A percentile compares a stretch with the other conserved stretches of the same genome.
phyloP scores from a whole-genome alignment of 352 stramenopile genomes.

The Pythium phragmitis region DNA sequence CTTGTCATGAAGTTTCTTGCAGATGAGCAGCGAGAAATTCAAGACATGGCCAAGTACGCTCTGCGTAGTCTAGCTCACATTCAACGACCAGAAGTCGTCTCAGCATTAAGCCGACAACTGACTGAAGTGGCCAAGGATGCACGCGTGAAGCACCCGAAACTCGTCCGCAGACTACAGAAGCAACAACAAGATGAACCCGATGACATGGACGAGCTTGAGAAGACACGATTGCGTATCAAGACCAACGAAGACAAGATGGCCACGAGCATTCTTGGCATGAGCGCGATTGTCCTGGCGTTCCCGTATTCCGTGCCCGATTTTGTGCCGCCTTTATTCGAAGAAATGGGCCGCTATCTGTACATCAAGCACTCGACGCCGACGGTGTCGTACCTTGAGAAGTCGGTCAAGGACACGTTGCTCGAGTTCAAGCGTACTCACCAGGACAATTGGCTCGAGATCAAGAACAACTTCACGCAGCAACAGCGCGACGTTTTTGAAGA shows the following conservation, averaged over 20 bases:
- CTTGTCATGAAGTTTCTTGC: slow-evolving; percentile 56
- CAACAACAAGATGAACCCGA: slow-evolving; percentile 39
- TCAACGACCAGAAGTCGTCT: slow-evolving; percentile 37
- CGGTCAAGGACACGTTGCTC: slow-evolving; percentile 74
- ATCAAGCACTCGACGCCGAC: slow-evolving; percentile 55
- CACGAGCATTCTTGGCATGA: slow-evolving; percentile 64
- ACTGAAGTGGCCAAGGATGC: slow-evolving; percentile 37
- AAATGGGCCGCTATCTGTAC: slow-evolving; percentile 68
- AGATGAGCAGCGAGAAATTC: slow-evolving; percentile 75
- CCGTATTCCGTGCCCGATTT: slow-evolving; percentile 70
- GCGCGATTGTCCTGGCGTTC: slow-evolving; percentile 70
- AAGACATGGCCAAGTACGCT: slow-evolving; percentile 78
- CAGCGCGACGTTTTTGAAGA: slow-evolving; percentile 80
- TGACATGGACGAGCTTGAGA: slow-evolving; percentile 31
- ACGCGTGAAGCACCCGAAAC: slow-evolving; percentile 56
- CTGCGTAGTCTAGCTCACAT: slow-evolving; percentile 67
- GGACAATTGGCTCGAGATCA: slow-evolving; percentile 81
- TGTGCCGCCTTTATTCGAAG: slow-evolving; percentile 71
- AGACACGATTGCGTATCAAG: slow-evolving; percentile 38
- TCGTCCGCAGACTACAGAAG: slow-evolving; percentile 50
- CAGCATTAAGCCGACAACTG: slow-evolving; percentile 39
- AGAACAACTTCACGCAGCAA: slow-evolving; percentile 48
- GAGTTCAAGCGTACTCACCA: slow-evolving; percentile 86
- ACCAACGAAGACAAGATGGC: slow-evolving; percentile 54
- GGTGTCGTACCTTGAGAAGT: slow-evolving; percentile 69